Conservation (phyloP, 345 rosid species). For the Toxicodendron radicans region DNA sequence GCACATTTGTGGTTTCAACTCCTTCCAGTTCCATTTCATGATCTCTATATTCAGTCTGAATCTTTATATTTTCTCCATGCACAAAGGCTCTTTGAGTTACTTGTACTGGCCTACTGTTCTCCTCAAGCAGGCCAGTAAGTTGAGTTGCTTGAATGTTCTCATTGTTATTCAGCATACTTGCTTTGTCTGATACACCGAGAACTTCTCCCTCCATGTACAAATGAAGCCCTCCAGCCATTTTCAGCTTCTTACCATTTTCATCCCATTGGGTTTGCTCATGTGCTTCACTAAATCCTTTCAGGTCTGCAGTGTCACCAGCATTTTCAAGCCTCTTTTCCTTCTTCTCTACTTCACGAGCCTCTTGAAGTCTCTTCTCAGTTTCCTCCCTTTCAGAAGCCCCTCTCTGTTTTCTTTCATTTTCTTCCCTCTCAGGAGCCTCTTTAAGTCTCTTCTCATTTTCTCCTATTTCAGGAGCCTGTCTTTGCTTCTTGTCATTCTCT, state of each 20-base stretch:
- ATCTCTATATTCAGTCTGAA: constrained; percentile 22
- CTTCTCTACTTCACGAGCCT: constrained; percentile 25
- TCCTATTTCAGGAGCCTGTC: constrained; percentile 45
- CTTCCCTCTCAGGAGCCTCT: constrained; percentile 40
- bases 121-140: constrained; percentile 30
- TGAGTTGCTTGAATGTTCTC: constrained; percentile 26
- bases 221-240: constrained; percentile 21
- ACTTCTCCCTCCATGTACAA: constrained; percentile 20
- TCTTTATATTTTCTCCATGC: constrained; percentile 28
- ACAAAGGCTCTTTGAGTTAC: constrained; percentile 28
- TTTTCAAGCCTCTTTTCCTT: constrained; percentile 33
- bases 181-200: constrained; percentile 19
- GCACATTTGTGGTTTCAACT: constrained; percentile 13
- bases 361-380: constrained; percentile 38
- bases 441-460: constrained; percentile 39
- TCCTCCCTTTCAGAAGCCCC: constrained; percentile 38
- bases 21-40: constrained; percentile 34
- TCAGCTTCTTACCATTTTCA: constrained; percentile 21
- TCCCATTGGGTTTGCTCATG: constrained; percentile 24
- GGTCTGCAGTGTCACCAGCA: constrained; percentile 38
- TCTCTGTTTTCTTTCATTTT: constrained; percentile 30
- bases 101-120: constrained; percentile 27
- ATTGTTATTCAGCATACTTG: constrained; percentile 22
- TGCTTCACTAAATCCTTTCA: constrained; percentile 30
- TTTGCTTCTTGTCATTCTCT: constrained; percentile 35